phyloP scores from a whole-genome alignment of 805 yeast species.

The Metschnikowia dekortorum region DNA sequence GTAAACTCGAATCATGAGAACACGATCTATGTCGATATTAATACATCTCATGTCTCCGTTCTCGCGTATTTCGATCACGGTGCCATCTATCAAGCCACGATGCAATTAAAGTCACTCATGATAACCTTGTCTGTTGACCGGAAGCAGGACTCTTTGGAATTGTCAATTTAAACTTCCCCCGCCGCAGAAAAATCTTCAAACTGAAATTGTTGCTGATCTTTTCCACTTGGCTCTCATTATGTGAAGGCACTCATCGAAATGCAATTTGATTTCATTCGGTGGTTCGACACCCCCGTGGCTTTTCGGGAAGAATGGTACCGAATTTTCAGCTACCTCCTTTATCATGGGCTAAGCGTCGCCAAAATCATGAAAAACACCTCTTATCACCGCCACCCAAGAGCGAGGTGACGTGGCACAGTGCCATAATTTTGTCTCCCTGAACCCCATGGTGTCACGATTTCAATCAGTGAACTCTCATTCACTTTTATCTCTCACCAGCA shows the following conservation, averaged over 20 bases:
- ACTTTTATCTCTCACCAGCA: too few relatives aligned
- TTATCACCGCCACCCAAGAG: too few relatives aligned
- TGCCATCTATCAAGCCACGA: constrained; percentile 35
- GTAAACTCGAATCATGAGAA: constrained; percentile 58
- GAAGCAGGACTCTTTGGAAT: constrained; percentile 35
- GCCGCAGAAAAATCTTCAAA: constrained; percentile 55
- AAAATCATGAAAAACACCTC: too few relatives aligned
- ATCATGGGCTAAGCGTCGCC: too few relatives aligned
- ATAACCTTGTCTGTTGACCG: constrained; percentile 19
- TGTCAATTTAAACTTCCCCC: constrained; percentile 53
- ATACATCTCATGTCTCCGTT: constrained; percentile 16
- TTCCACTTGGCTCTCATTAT: constrained; percentile 24
- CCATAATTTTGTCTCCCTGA: too few relatives aligned
- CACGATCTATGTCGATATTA: constrained; percentile 30
- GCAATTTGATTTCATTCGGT: constrained; percentile 46
- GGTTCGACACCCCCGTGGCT: constrained; percentile 59
- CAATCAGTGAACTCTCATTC: too few relatives aligned
- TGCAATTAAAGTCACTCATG: constrained; percentile 40
- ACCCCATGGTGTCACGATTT: too few relatives aligned
- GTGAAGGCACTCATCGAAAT: constrained; percentile 37
- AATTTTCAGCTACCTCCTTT: constrained; percentile 53
- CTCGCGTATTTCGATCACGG: constrained; percentile 32
- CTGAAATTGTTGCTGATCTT: constrained; percentile 32
- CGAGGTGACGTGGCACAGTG: too few relatives aligned
- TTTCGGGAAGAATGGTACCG: constrained; percentile 56